Conservation (phyloP, 1,139 yeast genomes). For the Meyerozyma guilliermondii region DNA sequence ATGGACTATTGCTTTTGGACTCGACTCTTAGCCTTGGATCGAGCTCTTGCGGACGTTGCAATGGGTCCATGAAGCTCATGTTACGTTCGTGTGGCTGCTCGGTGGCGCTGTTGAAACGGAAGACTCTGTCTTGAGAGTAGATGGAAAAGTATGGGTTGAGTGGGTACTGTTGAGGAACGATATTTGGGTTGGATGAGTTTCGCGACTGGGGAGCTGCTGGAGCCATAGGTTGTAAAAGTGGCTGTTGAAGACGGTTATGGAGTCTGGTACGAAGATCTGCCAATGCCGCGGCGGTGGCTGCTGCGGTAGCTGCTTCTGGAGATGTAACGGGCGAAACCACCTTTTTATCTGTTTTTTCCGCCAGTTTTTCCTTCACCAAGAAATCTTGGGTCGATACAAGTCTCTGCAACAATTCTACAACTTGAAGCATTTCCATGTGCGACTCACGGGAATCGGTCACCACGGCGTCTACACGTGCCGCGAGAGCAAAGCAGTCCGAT, state of each 20-base stretch:
- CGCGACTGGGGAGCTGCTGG: slow-evolving; percentile 7
- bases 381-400: neutral
- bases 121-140: slow-evolving; percentile 10
- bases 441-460: neutral
- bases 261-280: neutral
- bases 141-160: slow-evolving; percentile 33
- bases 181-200: slow-evolving; percentile 16
- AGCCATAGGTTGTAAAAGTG: neutral
- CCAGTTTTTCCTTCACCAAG: neutral
- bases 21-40: slow-evolving; percentile 8
- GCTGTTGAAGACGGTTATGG: neutral
- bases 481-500: slow-evolving; percentile 1
- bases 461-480: slow-evolving; percentile 1
- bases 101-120: slow-evolving; percentile 2
- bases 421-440: slow-evolving; percentile 1
- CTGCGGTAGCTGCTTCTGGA: neutral
- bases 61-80: slow-evolving; percentile 24
- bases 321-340: slow-evolving; percentile 1
- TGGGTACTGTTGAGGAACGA: slow-evolving; percentile 34
- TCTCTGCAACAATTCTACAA: neutral
- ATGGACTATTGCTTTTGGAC: slow-evolving; percentile 11
- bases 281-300: neutral
- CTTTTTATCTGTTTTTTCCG: neutral
- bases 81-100: slow-evolving; percentile 3
- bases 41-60: slow-evolving; percentile 24